Percentiles rank a stretch among this genome's conserved stretches.
phyloP scores from a whole-genome alignment of 225 moss, liverwort and hornwort genomes.

The Ulota crispa region DNA sequence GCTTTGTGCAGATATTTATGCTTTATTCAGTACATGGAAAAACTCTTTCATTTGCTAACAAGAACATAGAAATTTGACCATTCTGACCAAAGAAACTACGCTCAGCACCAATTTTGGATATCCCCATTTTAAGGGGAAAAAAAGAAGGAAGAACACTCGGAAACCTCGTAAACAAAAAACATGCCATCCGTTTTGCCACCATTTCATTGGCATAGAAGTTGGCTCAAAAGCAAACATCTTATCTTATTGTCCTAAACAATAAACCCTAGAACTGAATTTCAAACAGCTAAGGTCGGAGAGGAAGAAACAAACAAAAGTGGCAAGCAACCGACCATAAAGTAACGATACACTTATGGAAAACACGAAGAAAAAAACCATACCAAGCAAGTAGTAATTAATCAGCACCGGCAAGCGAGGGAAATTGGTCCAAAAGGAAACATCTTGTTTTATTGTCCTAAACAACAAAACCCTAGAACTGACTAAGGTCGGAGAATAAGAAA shows the following conservation, averaged over 20 bases:
- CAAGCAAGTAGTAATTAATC: too few species aligned
- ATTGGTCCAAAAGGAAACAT: background rate
- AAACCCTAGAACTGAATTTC: background rate
- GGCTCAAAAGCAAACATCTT: background rate
- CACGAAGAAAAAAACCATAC: background rate
- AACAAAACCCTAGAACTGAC: background rate
- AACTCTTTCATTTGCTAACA: background rate
- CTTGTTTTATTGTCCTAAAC: background rate
- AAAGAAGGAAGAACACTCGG: background rate
- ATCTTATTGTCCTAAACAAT: background rate
- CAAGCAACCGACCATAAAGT: background rate
- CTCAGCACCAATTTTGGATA: background rate
- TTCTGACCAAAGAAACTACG: background rate
- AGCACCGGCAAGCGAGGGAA: conserved; percentile 50
- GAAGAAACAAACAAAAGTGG: background rate
- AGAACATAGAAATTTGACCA: background rate
- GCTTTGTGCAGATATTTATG: background rate
- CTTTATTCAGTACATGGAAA: background rate
- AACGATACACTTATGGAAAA: background rate
- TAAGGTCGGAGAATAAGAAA: background rate
- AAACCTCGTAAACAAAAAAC: background rate
- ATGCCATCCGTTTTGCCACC: background rate
- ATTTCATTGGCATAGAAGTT: background rate
- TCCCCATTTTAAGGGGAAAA: too few species aligned
- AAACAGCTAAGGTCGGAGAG: background rate